Conservation (phyloP, 768 basidiomycete genomes). For the Imleria badia region DNA sequence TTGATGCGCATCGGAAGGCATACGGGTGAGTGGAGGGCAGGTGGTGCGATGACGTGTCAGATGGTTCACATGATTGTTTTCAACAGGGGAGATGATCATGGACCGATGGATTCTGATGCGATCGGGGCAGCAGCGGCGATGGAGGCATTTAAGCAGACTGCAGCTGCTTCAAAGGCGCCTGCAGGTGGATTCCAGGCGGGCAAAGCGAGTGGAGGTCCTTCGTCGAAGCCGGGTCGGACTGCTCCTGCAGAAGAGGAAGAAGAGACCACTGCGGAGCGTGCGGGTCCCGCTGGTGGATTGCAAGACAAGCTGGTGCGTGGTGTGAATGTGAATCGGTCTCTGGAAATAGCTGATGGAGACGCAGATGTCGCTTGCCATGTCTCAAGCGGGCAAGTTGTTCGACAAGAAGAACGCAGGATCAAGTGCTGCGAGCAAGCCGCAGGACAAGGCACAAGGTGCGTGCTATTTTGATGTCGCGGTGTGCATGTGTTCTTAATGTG, state of each 20-base stretch:
- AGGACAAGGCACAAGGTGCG: constrained; percentile 31
- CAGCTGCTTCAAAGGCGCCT: constrained; percentile 10
- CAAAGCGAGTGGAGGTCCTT: neutral
- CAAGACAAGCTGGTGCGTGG: constrained; percentile 32
- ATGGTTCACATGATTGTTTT: neutral
- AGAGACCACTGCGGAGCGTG: constrained; percentile 1
- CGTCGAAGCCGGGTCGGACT: constrained; percentile 1
- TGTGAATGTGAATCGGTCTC: neutral
- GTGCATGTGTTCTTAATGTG: neutral
- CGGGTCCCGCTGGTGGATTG: constrained; percentile 15
- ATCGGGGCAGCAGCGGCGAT: constrained; percentile 33
- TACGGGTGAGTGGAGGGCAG: constrained; percentile 25
- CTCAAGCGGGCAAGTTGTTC: constrained; percentile 32
- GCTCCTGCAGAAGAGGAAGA: constrained; percentile 11
- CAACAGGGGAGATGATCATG: constrained; percentile 18
- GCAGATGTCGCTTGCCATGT: constrained; percentile 32
- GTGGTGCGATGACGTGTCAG: neutral
- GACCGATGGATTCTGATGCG: constrained; percentile 26
- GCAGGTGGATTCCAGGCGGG: constrained; percentile 18
- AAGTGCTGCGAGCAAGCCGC: constrained; percentile 4
- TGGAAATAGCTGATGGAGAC: neutral
- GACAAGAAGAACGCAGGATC: constrained; percentile 32
- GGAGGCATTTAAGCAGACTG: constrained; percentile 32
- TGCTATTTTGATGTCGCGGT: neutral
- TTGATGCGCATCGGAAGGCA: constrained; percentile 31